phyloP scores from a whole-genome alignment of 208 protist genomes.

The Vickermania spadyakhi region DNA sequence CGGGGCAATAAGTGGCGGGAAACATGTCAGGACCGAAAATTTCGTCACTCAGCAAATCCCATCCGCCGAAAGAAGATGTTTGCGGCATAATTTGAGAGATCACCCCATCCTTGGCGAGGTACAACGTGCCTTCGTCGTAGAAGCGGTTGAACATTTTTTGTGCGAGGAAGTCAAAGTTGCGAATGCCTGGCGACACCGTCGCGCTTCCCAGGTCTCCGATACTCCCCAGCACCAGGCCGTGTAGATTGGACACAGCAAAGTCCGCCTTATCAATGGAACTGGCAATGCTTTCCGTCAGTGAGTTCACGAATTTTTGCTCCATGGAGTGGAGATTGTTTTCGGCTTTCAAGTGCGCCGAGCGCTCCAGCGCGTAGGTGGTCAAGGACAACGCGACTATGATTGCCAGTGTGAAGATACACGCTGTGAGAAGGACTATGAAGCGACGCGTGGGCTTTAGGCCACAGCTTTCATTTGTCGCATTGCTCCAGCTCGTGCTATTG shows the following conservation, averaged over 20 bases:
- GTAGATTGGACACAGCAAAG: not conserved
- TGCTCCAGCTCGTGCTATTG: too few relatives aligned
- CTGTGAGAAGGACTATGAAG: not conserved
- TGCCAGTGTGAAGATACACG: not conserved
- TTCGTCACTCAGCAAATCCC: not conserved
- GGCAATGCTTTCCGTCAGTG: not conserved
- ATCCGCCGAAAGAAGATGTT: not conserved
- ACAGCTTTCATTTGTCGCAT: too few relatives aligned
- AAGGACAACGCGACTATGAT: not conserved
- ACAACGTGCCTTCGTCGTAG: not conserved
- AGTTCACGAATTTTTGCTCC: not conserved
- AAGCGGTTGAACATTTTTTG: not conserved
- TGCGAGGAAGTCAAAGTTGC: not conserved
- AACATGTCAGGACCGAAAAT: not conserved
- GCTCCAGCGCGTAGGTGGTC: not conserved
- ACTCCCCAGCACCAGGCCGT: not conserved
- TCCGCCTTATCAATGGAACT: not conserved
- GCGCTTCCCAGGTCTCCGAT: not conserved
- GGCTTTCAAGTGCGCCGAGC: not conserved
- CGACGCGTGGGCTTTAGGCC: not conserved
- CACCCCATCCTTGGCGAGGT: not conserved
- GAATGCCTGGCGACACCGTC: not conserved
- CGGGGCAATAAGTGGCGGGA: not conserved
- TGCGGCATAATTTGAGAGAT: not conserved
- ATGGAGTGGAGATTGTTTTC: not conserved